Conservation (phyloP, 768 basidiomycete species). For the Pisolithus marmoratus region DNA sequence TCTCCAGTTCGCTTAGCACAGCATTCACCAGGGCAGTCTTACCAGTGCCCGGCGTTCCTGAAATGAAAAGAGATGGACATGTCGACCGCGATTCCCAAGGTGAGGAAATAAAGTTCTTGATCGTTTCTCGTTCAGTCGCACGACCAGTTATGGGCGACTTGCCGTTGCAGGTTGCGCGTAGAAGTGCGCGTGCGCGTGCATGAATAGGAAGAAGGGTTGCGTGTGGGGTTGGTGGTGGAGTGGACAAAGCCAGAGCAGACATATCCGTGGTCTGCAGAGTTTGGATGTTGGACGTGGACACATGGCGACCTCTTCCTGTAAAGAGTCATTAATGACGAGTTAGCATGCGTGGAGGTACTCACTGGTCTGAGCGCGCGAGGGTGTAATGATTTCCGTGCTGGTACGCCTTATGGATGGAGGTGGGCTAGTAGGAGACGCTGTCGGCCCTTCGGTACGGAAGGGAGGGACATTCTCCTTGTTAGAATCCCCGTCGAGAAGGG, state of each 20-base stretch:
- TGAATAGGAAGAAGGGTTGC: conserved; percentile 36
- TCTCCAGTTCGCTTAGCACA: conserved; percentile 42
- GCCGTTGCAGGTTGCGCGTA: conserved; percentile 66
- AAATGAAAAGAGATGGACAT: conserved; percentile 70
- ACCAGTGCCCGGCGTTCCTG: conserved; percentile 89
- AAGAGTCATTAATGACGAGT: conserved; percentile 5
- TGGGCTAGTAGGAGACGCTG: conserved; percentile 31
- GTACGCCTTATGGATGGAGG: conserved; percentile 37
- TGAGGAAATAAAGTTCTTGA: conserved; percentile 53
- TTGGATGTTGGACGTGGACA: conserved; percentile 41
- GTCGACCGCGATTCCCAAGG: conserved; percentile 36
- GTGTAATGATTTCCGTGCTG: conserved; percentile 30
- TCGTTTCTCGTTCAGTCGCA: conserved; percentile 50
- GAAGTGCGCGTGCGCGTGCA: conserved; percentile 62
- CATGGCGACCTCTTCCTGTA: conserved; percentile 41
- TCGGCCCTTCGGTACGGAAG: conserved; percentile 35
- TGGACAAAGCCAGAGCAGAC: conserved; percentile 41
- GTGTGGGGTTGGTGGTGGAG: conserved; percentile 61
- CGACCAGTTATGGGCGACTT: conserved; percentile 59
- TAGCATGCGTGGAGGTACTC: conserved; percentile 13
- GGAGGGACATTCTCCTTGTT: conserved; percentile 84
- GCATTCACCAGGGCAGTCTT: conserved; percentile 83
- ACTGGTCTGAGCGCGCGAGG: conserved; percentile 44
- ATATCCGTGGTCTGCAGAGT: conserved; percentile 34
- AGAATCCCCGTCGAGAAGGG: conserved; percentile 42